Evolutionary conservation across 257 asterid genomes (phyloP), one percentile per base, ranked within the genome.

Genomic region (Penstemon newberryi): DNA sequence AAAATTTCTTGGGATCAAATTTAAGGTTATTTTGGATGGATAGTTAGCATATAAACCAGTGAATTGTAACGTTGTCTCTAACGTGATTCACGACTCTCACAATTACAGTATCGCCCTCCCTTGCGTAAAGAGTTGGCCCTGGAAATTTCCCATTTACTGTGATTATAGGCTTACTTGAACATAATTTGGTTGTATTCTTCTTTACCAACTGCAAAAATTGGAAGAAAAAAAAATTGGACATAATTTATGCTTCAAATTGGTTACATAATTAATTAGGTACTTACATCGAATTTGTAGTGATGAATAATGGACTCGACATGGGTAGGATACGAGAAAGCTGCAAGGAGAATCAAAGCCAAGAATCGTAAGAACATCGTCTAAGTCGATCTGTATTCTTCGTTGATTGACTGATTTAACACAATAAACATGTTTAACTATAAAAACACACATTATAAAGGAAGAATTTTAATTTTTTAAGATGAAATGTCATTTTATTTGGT

Each of bases 121-220:
- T 79, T 3, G 96, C 89, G 2, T 82, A 83, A 37, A 87, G 86
- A 15, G 90, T 77, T 0, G 95, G 96, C 73, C 96, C 96, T 9
- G 96, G 96, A 46, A 83, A 89, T 71, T 73, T 89, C 44, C 90
- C 95, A 25, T 87, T 87, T 55, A 89, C 92, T 7, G 76, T 66
- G 60, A 89, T 73, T 8, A 74, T 83, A 7, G 90, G 72, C 84
- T 89, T 89, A 66, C 74, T 81, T 13, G 80, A 73, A 37, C 92
- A 89, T n/a, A 89, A 50, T 76, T 76, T 77, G 7, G 84, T 83
- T 19, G 54, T 40, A 58, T 83, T 87, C 74, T 70, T 85, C 79
- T 12, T 73, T 18, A 78, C 89, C 69, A 89, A 87, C 96, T 89
- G 70, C 75, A 69, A 5, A 61, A 3, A 25, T 25, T 25, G 33